Base-by-base conservation (phyloP, 306 rosid genomes). In the Trifolium dubium region DNA sequence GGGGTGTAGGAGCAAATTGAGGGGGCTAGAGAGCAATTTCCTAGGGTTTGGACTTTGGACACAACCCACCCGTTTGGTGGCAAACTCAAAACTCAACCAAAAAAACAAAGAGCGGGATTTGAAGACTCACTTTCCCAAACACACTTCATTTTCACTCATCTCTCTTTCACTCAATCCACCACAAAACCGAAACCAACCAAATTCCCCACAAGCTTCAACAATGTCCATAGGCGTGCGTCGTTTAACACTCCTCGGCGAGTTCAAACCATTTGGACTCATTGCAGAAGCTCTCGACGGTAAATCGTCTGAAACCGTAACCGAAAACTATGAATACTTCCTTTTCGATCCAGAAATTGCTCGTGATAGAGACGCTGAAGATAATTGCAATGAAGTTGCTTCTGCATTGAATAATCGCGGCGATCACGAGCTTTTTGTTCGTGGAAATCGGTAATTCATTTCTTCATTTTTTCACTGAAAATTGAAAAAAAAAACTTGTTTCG, bases 271-370 rank as follows among this genome's bases (percentile, higher is more conserved):
- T 53, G 98, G 98, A 18, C 81, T 93, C 68, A 83, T 93, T n/a
- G 98, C 97, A 50, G 98, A 93, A 86, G 93, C 96, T 53, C 87
- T 93, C 19, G 98, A 90, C 58, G 97, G 98, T 13, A 90, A 93
- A 80, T 83, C 89, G 51, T 69, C 85, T 10, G 92, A 86, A 69
- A 59, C 77, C 2, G 88, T 82, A 67, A 74, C 85, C 1, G 85
- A 90, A 34, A 85, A 93, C 79, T 93, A 89, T 81, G 88, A 88
- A 31, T 93, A 93, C 86, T 87, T 93, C 82, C 89, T 93, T 18
- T 93, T 93, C 85, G 92, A 93, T 40, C 86, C 96, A n/a, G 88
- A 85, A 75, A 75, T 72, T 49, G 85, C 88, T 73, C 85, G 93
- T 6, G 93, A 69, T 15, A 37, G 88, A 72, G 89, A 86, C 68